Conservation (phyloP, 2,329 filamentous ascomycete genomes). For the Periconia macrospinosa region DNA sequence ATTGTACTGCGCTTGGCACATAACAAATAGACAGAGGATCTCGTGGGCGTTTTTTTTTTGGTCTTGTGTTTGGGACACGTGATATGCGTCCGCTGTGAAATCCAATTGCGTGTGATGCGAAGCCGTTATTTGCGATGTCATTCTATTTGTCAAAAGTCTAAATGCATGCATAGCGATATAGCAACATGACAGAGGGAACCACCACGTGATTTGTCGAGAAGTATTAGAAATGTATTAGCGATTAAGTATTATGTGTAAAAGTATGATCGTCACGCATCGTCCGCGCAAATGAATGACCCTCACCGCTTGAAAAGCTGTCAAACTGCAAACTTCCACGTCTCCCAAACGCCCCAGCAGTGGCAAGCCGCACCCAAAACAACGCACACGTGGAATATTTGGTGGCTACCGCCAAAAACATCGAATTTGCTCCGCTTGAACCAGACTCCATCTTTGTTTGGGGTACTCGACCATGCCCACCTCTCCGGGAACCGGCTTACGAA, state of each 20-base stretch:
- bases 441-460: neutral
- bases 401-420: conserved; percentile 22
- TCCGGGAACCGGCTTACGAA: conserved; percentile 21
- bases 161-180: too few species aligned
- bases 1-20: neutral
- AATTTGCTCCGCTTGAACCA: conserved; percentile 9
- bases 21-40: neutral
- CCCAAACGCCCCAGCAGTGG: conserved; percentile 28
- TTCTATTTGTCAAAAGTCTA: too few species aligned
- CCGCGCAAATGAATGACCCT: neutral
- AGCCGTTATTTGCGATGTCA: too few species aligned
- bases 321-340: conserved; percentile 16
- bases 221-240: too few species aligned
- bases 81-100: neutral
- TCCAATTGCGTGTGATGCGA: too few species aligned
- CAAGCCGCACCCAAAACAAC: conserved; percentile 20
- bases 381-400: conserved; percentile 24
- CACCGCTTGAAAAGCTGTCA: neutral
- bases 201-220: too few species aligned
- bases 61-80: neutral
- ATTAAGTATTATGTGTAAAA: too few species aligned
- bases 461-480: conserved; percentile 7
- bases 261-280: neutral
- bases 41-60: neutral
- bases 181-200: too few species aligned